phyloP scores from a whole-genome alignment of 2,329 filamentous ascomycete genomes.

The Talaromyces sp. region DNA sequence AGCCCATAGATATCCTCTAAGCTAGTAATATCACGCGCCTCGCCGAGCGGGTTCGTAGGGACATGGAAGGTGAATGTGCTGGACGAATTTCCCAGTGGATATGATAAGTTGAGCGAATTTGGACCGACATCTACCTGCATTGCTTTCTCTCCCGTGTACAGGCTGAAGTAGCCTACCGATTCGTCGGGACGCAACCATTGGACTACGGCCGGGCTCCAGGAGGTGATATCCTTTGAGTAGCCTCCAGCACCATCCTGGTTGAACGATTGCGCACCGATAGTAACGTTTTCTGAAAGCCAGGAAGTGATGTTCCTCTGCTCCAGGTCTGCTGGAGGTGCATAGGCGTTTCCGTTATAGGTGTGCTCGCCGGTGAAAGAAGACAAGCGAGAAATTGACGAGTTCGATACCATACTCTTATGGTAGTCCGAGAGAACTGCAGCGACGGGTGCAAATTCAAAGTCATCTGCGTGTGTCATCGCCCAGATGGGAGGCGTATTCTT shows the following conservation, averaged over 20 bases:
- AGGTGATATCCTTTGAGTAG: constrained; percentile 44
- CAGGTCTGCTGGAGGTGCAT: constrained; percentile 55
- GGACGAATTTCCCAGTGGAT: constrained; percentile 47
- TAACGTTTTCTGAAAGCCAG: constrained; percentile 53
- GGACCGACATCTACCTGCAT: constrained; percentile 40
- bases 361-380: constrained; percentile 49
- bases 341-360: constrained; percentile 48
- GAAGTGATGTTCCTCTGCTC: constrained; percentile 54
- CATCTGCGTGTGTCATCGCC: constrained; percentile 52
- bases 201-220: constrained; percentile 56
- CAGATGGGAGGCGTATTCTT: constrained; percentile 36
- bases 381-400: constrained; percentile 32
- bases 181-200: constrained; percentile 48
- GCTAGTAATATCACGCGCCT: constrained; percentile 7
- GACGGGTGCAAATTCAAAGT: constrained; percentile 55
- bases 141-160: constrained; percentile 37
- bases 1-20: constrained; percentile 13
- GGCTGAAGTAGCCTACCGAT: constrained; percentile 20
- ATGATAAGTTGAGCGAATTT: constrained; percentile 45
- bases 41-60: constrained; percentile 13
- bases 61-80: constrained; percentile 45
- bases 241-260: constrained; percentile 54
- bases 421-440: constrained; percentile 50
- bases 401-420: constrained; percentile 45
- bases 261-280: constrained; percentile 57